Percentiles rank a stretch among this genome's conserved stretches.
Conservation (phyloP, 352 stramenopile species). For the Globisporangium iwayamae region DNA sequence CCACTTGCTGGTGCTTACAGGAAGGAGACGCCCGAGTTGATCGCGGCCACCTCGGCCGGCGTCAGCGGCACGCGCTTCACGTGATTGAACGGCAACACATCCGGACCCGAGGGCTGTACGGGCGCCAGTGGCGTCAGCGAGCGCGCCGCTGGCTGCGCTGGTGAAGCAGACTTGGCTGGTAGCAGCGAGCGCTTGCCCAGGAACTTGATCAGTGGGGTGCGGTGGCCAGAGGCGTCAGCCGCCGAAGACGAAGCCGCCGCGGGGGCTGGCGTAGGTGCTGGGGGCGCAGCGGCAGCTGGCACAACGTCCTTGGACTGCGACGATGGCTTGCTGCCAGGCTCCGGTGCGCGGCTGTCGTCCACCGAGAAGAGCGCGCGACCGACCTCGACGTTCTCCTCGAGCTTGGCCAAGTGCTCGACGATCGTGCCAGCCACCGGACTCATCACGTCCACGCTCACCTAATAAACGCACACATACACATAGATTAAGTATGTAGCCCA, state of each 20-base stretch:
- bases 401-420: constrained; percentile 90
- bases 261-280: constrained; percentile 15
- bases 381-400: constrained; percentile 97
- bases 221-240: constrained; percentile 23
- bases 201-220: constrained; percentile 66
- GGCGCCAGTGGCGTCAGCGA: constrained; percentile 22
- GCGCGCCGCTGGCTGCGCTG: constrained; percentile 22
- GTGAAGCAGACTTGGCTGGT: constrained; percentile 31
- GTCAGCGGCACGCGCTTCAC: constrained; percentile 67
- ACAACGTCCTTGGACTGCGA: constrained; percentile 13
- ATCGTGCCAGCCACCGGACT: constrained; percentile 90
- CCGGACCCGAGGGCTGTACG: constrained; percentile 47
- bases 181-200: constrained; percentile 70
- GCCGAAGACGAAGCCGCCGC: constrained; percentile 13
- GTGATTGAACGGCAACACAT: constrained; percentile 64
- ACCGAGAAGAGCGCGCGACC: constrained; percentile 92
- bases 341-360: constrained; percentile 69
- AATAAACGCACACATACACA: neutral
- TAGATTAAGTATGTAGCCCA: neutral
- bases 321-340: constrained; percentile 20
- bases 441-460: constrained; percentile 90
- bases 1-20: constrained; percentile 32
- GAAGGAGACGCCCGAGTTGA: constrained; percentile 79
- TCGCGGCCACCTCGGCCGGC: constrained; percentile 60
- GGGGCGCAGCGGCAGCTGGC: constrained; percentile 9